A percentile compares a stretch with the other conserved stretches of the same genome.
phyloP scores from a whole-genome alignment of 2,329 filamentous ascomycete genomes.

The Plectosphaerella sp. region DNA sequence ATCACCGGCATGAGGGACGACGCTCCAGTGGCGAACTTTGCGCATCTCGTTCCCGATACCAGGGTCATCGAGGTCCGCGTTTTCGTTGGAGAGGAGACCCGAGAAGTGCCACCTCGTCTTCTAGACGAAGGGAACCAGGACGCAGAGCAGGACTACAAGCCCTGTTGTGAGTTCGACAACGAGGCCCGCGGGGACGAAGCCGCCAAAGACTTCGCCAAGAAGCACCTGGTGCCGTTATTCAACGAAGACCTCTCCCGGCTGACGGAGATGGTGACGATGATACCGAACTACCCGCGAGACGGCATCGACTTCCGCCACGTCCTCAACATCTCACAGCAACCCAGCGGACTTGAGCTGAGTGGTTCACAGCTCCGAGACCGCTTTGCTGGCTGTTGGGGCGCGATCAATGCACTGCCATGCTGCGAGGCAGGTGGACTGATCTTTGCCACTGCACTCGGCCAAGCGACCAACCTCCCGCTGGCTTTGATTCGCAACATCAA shows the following conservation, averaged over 20 bases:
- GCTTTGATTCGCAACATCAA: slow-evolving; percentile 48
- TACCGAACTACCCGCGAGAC: slow-evolving; percentile 44
- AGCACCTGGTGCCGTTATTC: slow-evolving; percentile 38
- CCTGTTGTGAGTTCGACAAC: slow-evolving; percentile 49
- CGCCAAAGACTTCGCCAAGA: slow-evolving; percentile 34
- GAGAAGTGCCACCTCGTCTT: slow-evolving; percentile 20
- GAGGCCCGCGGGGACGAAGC: slow-evolving; percentile 32
- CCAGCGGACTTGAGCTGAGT: slow-evolving; percentile 45
- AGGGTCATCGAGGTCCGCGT: slow-evolving; percentile 52
- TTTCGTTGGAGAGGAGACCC: slow-evolving; percentile 30
- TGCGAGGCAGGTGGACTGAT: slow-evolving; percentile 56
- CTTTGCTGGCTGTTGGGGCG: slow-evolving; percentile 41
- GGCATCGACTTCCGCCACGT: slow-evolving; percentile 55
- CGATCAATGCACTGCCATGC: slow-evolving; percentile 38
- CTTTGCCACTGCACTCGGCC: slow-evolving; percentile 47
- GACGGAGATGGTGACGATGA: slow-evolving; percentile 40
- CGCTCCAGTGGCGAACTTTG: slow-evolving; percentile 48
- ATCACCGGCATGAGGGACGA: slow-evolving; percentile 62
- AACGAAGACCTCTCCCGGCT: slow-evolving; percentile 40
- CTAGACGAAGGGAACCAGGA: slow-evolving; percentile 8
- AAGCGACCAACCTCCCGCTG: slow-evolving; percentile 33
- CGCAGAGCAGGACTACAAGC: slow-evolving; percentile 23
- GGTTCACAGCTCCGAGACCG: slow-evolving; percentile 41
- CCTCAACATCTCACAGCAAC: slow-evolving; percentile 48
- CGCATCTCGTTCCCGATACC: slow-evolving; percentile 48